Evolutionary conservation across 2,329 filamentous ascomycete species (phyloP), one percentile per base, ranked within the genome.

Genomic region (Raffaelea ambrosiae): DNA sequence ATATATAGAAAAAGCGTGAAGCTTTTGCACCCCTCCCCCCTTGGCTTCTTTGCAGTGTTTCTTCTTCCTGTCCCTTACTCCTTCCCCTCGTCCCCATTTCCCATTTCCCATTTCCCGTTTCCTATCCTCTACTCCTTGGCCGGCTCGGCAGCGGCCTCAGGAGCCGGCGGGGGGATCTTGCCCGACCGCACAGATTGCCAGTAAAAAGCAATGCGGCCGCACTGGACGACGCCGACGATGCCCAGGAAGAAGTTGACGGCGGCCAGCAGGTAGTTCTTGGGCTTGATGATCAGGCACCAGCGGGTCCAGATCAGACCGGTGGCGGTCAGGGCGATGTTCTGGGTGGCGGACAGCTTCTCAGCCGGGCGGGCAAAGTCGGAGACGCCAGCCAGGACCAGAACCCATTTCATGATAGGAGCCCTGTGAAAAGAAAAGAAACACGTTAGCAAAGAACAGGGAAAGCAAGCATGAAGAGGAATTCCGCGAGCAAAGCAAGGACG

Each of bases 181-280:
- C 26, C 26, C 5, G 20, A 11, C 40, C 5, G 8, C 13, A 31
- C 3, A 16, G 22, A 33, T 9, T 18, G 40, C 33, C 20, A 23
- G 48, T 47, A 44, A 59, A 79, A 48, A 57, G 80, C 66, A 61
- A 97, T 96, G 59, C 93, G 84, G 56, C 71, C 71, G 55, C 88
- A 76, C 74, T 98, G 93, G 55, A 88, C 77, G 50, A 87, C 71
- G 59, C 93, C 93, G 54, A 96, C 90, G 56, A 84, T 71, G 60
- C 86, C 91, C 59, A 98, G 85, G 77, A 96, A 94, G 79, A 96
- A 96, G 80, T 98, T 98, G 64, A 97, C 93, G 48, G 89, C 83
- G 52, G 93, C 93, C 51, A 98, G 83, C 84, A 96, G 84, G 61
- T 89, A 72, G 76, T 98, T 98, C 69, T 82, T 83, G 49, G 93